A percentile compares a stretch with the other conserved stretches of the same genome.
These are phyloP conservation scores for Papiliotrema fonsecae DNA, from an alignment of 1,284 basidiomycete genomes.

Conservation along the genomic window DNA sequence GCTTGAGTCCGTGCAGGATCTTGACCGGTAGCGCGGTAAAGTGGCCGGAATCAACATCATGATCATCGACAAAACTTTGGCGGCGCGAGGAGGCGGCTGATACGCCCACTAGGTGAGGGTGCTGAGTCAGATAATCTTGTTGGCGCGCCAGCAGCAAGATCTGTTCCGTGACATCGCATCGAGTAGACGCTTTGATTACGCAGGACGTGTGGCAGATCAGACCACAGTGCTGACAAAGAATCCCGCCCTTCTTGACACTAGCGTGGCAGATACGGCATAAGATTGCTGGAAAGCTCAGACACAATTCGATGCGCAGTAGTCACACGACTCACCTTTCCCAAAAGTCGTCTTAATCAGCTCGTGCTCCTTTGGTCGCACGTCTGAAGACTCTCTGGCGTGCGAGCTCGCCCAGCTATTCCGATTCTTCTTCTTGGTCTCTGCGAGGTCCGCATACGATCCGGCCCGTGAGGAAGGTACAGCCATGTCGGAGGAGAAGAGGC, in stretches of 20 bases:
- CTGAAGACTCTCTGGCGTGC: conserved; percentile 45
- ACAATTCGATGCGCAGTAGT: conserved; percentile 13
- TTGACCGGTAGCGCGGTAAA: conserved; percentile 15
- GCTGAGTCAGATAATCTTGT: conserved; percentile 15
- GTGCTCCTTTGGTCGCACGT: conserved; percentile 58
- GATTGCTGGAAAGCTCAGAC: conserved; percentile 61
- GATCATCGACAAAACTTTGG: conserved; percentile 11
- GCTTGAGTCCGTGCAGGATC: conserved; percentile 17
- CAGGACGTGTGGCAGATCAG: conserved; percentile 83
- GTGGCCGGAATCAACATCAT: conserved; percentile 3
- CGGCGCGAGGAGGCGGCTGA: conserved; percentile 7
- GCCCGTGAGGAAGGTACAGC: background rate
- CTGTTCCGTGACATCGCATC: conserved; percentile 63
- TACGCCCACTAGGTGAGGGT: background rate
- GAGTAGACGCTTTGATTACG: conserved; percentile 63
- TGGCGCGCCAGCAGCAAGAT: conserved; percentile 28
- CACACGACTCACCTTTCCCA: conserved; percentile 66
- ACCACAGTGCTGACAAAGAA: conserved; percentile 83
- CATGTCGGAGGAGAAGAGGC: conserved; percentile 17
- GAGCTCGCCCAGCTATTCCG: conserved; percentile 23
- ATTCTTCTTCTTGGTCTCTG: conserved; percentile 9
- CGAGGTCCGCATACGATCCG: conserved; percentile 8
- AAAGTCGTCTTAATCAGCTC: conserved; percentile 88
- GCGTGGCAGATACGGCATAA: conserved; percentile 76
- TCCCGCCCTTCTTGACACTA: conserved; percentile 77